Base-by-base conservation (phyloP, 306 rosid species). In the Begonia peltatifolia region DNA sequence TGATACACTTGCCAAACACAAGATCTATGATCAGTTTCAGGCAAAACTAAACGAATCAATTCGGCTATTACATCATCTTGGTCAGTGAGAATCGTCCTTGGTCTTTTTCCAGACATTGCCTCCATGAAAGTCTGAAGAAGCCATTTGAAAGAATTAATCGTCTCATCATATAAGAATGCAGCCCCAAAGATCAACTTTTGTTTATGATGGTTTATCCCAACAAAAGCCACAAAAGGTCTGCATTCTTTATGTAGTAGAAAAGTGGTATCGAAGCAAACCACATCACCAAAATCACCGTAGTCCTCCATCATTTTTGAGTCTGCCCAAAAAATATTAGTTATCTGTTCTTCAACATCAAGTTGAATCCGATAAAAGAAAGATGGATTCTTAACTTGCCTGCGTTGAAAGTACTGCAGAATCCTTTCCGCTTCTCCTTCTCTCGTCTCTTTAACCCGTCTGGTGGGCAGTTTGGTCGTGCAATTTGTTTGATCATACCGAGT, bases 1-100 rank as follows among this genome's bases (percentile, higher is more conserved):
- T 77, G 81, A 64, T 74, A 81, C 10, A 74, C 63, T 53, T 77
- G 88, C 84, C 84, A 81, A 11, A 41, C 65, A 51, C 82, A 74
- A 43, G 64, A 54, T 56, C 72, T 74, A 56, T 72, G 79, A 50
- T 53, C 56, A 41, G 77, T 58, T 58, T 68, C 63, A 15, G 60
- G 71, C 10, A 53, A 66, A 15, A 60, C 41, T 49, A 55, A 56
- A 59, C 61, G 46, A 14, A 77, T 46, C 60, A 79, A 77, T 66
- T 69, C 73, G 18, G 77, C 59, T 41, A 70, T 50, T 43, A 22
- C 50, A 14, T 53, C 77, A 62, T 81, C 71, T 57, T 52, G 77
- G 72, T 72, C 73, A 51, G 71, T 69, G 50, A 77, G 67, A 48
- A 81, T 64, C 35, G 88, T 77, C 73, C 59, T 77, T 6, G 81